Evolutionary conservation across 805 yeast genomes (phyloP), one percentile per base, ranked within the genome.

Genomic region (Starmerella tilneyi): DNA sequence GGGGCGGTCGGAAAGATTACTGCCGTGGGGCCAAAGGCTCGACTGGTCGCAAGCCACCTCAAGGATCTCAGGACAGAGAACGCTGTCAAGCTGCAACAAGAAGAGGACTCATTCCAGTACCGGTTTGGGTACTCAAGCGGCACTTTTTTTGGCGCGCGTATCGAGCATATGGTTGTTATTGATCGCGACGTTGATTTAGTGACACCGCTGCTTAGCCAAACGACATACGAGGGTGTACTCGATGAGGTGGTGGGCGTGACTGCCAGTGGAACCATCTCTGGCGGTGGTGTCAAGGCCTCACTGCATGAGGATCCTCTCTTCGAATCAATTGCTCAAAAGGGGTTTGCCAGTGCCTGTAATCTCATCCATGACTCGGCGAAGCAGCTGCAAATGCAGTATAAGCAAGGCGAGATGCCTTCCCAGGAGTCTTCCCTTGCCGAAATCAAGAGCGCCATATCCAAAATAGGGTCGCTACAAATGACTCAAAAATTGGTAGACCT

Each of bases 311-410:
- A 56, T 31, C 48, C 46, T 5, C 41, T 55, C 13, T 54, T 54
- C 32, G 29, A 24, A 1, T 61, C 70, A 6, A 66, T 88, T 13
- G 74, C 77, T 50, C 75, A 76, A 57, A 63, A 78, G 45, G 86
- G 86, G 51, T 88, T 92, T 61, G 81, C 88, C 2, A 71, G 78
- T 21, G 79, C 88, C 28, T 96, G 96, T 1, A 72, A 75, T 6
- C 69, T 71, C 21, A 68, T 92, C 36, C 88, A 85, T 59, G 60
- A 67, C 21, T 67, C 77, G 46, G 96, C 96, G 0, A 78, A 75
- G 51, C 64, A 70, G 37, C 65, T 92, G 35, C 94, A 85, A 59
- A 64, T 67, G 4, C 79, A 79, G 56, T 84, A 77, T 58, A 84
- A 79, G 43, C 27, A 12, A 5, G 47, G 51, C 9, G 40, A 46